Conservation (phyloP, 2,329 filamentous ascomycete genomes). For the Aspergillus sp. region DNA sequence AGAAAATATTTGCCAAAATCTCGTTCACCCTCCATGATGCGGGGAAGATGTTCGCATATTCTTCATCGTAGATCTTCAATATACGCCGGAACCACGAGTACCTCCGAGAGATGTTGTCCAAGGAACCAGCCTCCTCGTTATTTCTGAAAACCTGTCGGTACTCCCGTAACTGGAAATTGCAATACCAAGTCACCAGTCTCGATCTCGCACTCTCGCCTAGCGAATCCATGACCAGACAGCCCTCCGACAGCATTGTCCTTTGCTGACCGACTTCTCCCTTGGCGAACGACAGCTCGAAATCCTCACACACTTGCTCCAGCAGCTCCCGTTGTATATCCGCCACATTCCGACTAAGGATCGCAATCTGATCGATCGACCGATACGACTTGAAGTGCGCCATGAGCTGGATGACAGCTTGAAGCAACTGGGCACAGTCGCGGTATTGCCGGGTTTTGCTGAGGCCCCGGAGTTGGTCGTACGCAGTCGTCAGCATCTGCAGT, state of each 20-base stretch:
- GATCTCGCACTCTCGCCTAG: constrained; percentile 80
- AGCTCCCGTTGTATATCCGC: constrained; percentile 89
- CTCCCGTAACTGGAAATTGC: constrained; percentile 92
- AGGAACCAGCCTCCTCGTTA: constrained; percentile 89
- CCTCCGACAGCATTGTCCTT: constrained; percentile 71
- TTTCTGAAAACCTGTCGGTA: constrained; percentile 94
- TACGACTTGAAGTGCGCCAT: constrained; percentile 99
- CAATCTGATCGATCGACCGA: constrained; percentile 95
- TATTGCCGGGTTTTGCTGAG: constrained; percentile 86
- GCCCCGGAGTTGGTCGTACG: constrained; percentile 90
- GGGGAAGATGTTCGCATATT: constrained; percentile 85
- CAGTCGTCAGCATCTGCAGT: constrained; percentile 96
- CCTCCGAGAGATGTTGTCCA: constrained; percentile 92
- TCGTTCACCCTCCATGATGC: constrained; percentile 85
- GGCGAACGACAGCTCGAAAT: constrained; percentile 93
- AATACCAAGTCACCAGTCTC: constrained; percentile 89
- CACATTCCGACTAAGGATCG: constrained; percentile 84
- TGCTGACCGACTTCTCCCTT: constrained; percentile 74
- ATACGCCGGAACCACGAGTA: constrained; percentile 97
- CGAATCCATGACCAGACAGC: constrained; percentile 90
- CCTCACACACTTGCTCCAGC: constrained; percentile 96
- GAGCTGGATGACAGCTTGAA: constrained; percentile 93
- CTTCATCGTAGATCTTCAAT: constrained; percentile 91
- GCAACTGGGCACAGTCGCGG: constrained; percentile 84
- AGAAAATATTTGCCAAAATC: constrained; percentile 84